Percentiles rank a stretch among this genome's conserved stretches.
Conservation (phyloP, 768 basidiomycete species). For the Suillus luteus region DNA sequence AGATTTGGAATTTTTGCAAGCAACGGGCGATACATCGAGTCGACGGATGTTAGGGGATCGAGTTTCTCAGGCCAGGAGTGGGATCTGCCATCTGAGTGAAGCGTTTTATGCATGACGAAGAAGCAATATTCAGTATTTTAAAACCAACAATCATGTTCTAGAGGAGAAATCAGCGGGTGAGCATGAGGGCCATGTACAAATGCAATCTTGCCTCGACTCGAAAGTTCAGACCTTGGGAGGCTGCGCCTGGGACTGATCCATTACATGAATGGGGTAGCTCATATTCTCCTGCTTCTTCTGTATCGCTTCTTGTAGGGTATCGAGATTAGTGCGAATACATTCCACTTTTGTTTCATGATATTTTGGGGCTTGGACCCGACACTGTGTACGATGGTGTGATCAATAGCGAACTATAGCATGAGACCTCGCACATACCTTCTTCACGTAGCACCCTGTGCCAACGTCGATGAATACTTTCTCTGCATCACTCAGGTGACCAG, state of each 20-base stretch:
- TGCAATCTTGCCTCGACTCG: constrained; percentile 3
- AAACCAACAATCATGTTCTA: neutral
- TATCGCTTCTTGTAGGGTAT: constrained; percentile 86
- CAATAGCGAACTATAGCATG: constrained; percentile 2
- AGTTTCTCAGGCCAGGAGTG: neutral
- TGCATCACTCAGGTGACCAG: constrained; percentile 81
- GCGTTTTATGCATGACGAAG: neutral
- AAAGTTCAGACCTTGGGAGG: constrained; percentile 3
- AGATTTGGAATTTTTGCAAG: neutral
- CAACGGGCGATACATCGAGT: too few species aligned
- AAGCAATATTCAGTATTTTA: neutral
- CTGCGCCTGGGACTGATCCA: constrained; percentile 47
- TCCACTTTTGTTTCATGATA: constrained; percentile 51
- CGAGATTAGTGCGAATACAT: constrained; percentile 83
- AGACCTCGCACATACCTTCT: constrained; percentile 63
- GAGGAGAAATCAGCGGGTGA: neutral
- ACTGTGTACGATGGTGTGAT: constrained; percentile 55
- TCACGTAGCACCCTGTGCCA: constrained; percentile 95
- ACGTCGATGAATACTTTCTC: constrained; percentile 93
- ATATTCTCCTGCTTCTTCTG: constrained; percentile 90
- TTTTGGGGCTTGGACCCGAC: constrained; percentile 74
- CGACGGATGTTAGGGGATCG: too few species aligned
- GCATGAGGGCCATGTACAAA: neutral
- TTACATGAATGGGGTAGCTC: constrained; percentile 67
- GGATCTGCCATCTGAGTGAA: neutral